A percentile compares a stretch with the other conserved stretches of the same genome.
Evolutionary conservation across 129 eudicot genomes (phyloP).

Genomic region (Chrysanthemum lavandulifolium): DNA sequence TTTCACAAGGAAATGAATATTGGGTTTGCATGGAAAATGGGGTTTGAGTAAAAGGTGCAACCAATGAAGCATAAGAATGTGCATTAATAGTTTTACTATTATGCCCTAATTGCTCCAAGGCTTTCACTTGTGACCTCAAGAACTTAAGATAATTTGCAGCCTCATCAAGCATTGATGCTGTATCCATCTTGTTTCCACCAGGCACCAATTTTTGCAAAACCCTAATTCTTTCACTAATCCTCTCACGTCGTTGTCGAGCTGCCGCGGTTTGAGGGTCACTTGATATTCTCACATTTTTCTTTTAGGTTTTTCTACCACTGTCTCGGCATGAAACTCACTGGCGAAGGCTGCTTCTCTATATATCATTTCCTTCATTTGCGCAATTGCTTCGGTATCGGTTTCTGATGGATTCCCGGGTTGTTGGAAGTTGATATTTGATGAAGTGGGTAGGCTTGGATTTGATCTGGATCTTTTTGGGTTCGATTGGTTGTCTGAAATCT

Average conservation of each 20-base stretch:
- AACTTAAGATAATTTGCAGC: slow-evolving; percentile 96
- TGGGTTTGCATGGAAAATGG: slow-evolving; percentile 57
- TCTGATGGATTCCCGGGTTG: slow-evolving; percentile 52
- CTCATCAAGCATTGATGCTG: slow-evolving; percentile 98
- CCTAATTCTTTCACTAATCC: slow-evolving; percentile 88
- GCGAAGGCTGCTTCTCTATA: slow-evolving; percentile 90
- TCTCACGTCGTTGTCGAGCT: slow-evolving; percentile 87
- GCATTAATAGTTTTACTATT: slow-evolving; percentile 37
- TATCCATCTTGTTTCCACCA: slow-evolving; percentile 95
- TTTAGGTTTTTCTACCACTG: slow-evolving; percentile 60
- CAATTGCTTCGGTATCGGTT: slow-evolving; percentile 83
- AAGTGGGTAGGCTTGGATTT: slow-evolving; percentile 29
- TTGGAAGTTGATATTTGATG: slow-evolving; percentile 81
- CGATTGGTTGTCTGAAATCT: slow-evolving; percentile 20
- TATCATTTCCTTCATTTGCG: slow-evolving; percentile 95
- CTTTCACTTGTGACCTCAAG: slow-evolving; percentile 83
- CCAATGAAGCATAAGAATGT: slow-evolving; percentile 23
- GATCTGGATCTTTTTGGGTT: slow-evolving; percentile 46
- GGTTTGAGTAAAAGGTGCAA: slow-evolving; percentile 42
- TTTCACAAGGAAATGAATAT: slow-evolving; percentile 35
- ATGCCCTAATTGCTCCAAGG: slow-evolving; percentile 60
- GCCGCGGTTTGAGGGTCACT: slow-evolving; percentile 96
- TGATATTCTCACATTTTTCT: slow-evolving; percentile 81
- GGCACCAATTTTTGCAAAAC: slow-evolving; percentile 88
- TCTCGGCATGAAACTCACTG: slow-evolving; percentile 67